Evolutionary conservation across 2,329 filamentous ascomycete species (phyloP).

Genomic region (Rhynchosporium secalis): DNA sequence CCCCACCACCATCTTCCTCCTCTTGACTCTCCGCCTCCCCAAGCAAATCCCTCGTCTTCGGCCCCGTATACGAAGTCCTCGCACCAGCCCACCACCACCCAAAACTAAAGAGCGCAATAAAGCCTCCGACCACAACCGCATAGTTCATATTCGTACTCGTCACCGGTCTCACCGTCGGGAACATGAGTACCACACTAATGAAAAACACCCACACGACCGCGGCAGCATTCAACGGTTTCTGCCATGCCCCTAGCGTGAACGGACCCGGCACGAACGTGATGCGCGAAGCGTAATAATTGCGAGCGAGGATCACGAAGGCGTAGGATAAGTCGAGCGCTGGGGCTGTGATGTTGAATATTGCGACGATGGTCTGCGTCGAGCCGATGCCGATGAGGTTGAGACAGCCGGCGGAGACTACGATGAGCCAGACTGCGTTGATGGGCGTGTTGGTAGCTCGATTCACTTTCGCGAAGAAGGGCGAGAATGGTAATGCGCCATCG

Average conservation of each 20-base stretch:
- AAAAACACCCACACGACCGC: slow-evolving; percentile 62
- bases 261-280: slow-evolving; percentile 46
- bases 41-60: slow-evolving; percentile 52
- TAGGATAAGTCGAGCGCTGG: slow-evolving; percentile 55
- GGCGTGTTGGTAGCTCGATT: slow-evolving; percentile 57
- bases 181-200: slow-evolving; percentile 61
- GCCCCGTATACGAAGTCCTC: slow-evolving; percentile 52
- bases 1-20: slow-evolving; percentile 1
- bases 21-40: slow-evolving; percentile 6
- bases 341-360: slow-evolving; percentile 54
- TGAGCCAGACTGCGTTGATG: slow-evolving; percentile 63
- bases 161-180: slow-evolving; percentile 49
- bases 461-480: slow-evolving; percentile 50
- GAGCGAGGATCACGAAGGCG: slow-evolving; percentile 59
- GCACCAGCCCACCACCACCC: slow-evolving; percentile 47
- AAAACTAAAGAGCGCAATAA: slow-evolving; percentile 51
- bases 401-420: slow-evolving; percentile 56
- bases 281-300: slow-evolving; percentile 30
- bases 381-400: slow-evolving; percentile 55
- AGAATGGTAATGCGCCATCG: slow-evolving; percentile 61
- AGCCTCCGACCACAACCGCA: slow-evolving; percentile 46
- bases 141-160: slow-evolving; percentile 54
- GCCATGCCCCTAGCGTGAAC: slow-evolving; percentile 57
- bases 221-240: slow-evolving; percentile 54
- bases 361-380: slow-evolving; percentile 50